phyloP scores from a whole-genome alignment of 2,329 filamentous ascomycete genomes.

The Colletotrichum karsti region DNA sequence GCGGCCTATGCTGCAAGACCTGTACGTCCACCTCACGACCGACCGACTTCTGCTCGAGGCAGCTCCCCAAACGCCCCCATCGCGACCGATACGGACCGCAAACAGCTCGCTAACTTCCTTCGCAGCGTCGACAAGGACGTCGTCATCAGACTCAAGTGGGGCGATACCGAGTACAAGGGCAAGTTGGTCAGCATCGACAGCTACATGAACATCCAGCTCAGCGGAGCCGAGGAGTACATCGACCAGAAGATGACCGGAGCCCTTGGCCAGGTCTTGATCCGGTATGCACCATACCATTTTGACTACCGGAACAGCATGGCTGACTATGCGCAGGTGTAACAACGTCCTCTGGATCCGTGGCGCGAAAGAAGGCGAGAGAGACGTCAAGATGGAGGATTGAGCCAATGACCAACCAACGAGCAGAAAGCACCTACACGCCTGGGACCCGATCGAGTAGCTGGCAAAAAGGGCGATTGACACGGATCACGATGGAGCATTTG shows the following conservation, averaged over 20 bases:
- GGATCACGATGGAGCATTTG: conserved; percentile 14
- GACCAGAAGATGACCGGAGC: conserved; percentile 85
- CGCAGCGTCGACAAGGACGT: conserved; percentile 87
- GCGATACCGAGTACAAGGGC: conserved; percentile 96
- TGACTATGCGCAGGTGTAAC: conserved; percentile 72
- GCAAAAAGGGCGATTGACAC: background rate
- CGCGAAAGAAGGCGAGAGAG: conserved; percentile 59
- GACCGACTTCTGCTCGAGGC: background rate
- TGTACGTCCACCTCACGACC: conserved; percentile 64
- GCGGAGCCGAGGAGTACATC: conserved; percentile 91
- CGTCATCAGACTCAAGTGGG: conserved; percentile 95
- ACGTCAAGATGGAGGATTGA: conserved; percentile 67
- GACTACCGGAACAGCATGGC: background rate
- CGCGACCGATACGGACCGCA: background rate
- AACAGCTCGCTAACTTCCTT: conserved; percentile 5
- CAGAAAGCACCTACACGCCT: conserved; percentile 11
- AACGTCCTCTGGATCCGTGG: conserved; percentile 93
- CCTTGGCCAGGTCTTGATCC: conserved; percentile 90
- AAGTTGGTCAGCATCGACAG: conserved; percentile 91
- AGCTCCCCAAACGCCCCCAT: background rate
- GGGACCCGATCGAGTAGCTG: background rate
- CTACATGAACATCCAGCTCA: conserved; percentile 98
- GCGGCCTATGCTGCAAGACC: conserved; percentile 92
- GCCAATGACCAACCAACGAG: conserved; percentile 1
- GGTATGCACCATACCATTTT: conserved; percentile 58